Evolutionary conservation across 2,329 filamentous ascomycete genomes (phyloP).

Genomic region (Drechslerella dactyloides): DNA sequence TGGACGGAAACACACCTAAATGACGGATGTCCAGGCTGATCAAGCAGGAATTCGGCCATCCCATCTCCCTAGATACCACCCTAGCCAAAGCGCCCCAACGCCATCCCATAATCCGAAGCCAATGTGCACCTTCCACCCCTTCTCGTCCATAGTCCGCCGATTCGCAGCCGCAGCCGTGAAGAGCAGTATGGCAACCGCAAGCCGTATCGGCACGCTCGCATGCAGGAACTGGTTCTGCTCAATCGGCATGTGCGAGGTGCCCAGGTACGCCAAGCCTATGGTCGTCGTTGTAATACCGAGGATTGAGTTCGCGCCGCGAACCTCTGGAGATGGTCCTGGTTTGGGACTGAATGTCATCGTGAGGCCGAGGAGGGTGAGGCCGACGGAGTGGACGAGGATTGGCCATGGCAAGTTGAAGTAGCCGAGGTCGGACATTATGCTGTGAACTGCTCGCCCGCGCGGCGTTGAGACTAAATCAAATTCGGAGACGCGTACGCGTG

Average conservation of each 20-base stretch:
- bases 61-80: constrained; percentile 38
- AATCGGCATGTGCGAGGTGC: constrained; percentile 51
- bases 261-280: constrained; percentile 51
- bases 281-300: constrained; percentile 51
- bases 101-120: constrained; percentile 44
- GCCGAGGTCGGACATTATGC: constrained; percentile 17
- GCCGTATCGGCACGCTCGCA: constrained; percentile 36
- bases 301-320: constrained; percentile 35
- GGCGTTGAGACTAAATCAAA: too few species aligned
- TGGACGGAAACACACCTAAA: too few species aligned
- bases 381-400: constrained; percentile 31
- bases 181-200: constrained; percentile 19
- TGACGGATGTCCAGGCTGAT: too few species aligned
- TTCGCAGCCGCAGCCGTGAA: constrained; percentile 25
- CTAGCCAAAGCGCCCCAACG: constrained; percentile 33
- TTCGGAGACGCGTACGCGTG: too few species aligned
- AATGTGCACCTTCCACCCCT: constrained; percentile 33
- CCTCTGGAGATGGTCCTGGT: constrained; percentile 16
- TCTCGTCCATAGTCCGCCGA: constrained; percentile 26
- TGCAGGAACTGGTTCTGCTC: constrained; percentile 53
- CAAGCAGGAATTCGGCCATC: constrained; percentile 7
- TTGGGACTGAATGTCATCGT: constrained; percentile 32
- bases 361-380: constrained; percentile 28
- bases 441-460: neutral
- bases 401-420: constrained; percentile 46